Conservation (phyloP, 2,329 filamentous ascomycete genomes). For the Botrytis sinoallii region DNA sequence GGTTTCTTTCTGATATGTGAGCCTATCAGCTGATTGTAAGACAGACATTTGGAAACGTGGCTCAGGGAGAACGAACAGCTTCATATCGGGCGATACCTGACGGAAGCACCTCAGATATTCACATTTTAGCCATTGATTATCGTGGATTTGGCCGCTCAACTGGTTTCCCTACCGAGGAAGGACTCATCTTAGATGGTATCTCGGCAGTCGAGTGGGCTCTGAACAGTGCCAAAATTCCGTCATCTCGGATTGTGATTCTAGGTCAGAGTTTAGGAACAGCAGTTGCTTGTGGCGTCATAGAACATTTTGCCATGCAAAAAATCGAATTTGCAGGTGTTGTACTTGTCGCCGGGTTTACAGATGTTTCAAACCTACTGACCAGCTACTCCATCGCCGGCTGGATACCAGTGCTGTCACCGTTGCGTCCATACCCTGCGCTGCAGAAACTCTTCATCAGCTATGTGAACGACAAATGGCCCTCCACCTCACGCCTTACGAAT, state of each 20-base stretch:
- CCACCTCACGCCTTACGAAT: slow-evolving; percentile 61
- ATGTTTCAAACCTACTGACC: slow-evolving; percentile 67
- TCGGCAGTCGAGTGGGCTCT: slow-evolving; percentile 72
- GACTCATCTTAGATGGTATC: slow-evolving; percentile 75
- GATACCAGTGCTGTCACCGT: slow-evolving; percentile 74
- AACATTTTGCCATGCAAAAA: slow-evolving; percentile 59
- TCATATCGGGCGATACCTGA: slow-evolving; percentile 76
- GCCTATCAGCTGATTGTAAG: slow-evolving; percentile 19
- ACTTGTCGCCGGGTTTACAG: slow-evolving; percentile 76
- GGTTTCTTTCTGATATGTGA: slow-evolving; percentile 15
- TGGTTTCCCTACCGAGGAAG: slow-evolving; percentile 75
- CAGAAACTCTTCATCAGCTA: slow-evolving; percentile 57
- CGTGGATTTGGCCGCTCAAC: slow-evolving; percentile 81
- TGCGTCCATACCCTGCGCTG: slow-evolving; percentile 64
- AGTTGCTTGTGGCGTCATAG: slow-evolving; percentile 70
- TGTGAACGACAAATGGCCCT: slow-evolving; percentile 81
- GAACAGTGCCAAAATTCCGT: slow-evolving; percentile 58
- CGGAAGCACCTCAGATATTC: slow-evolving; percentile 64
- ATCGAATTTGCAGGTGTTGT: slow-evolving; percentile 76
- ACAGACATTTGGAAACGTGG: slow-evolving; percentile 82
- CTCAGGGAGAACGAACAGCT: slow-evolving; percentile 70
- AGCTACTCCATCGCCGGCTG: slow-evolving; percentile 75
- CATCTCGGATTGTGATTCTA: slow-evolving; percentile 72
- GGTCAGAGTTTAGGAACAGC: slow-evolving; percentile 90
- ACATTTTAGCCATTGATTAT: slow-evolving; percentile 88